Conservation (phyloP, 495 filamentous ascomycete species). For the Aspergillus asperescens region DNA sequence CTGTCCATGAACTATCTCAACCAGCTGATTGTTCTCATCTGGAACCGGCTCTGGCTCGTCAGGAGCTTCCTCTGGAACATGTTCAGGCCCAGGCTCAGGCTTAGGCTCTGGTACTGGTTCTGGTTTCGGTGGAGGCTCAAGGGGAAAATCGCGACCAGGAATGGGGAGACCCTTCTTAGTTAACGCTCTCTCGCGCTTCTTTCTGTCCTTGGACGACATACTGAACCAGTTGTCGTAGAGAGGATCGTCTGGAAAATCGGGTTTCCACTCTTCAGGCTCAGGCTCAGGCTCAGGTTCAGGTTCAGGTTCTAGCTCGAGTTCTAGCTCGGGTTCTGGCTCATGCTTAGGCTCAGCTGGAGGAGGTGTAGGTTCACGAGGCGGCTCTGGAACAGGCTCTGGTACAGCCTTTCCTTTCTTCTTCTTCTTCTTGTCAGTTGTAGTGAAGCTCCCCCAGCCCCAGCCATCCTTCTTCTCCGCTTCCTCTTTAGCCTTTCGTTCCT, state of each 20-base stretch:
- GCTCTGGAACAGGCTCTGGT: slow-evolving; percentile 25
- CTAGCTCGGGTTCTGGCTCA: slow-evolving; percentile 30
- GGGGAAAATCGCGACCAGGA: slow-evolving; percentile 31
- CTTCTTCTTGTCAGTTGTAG: slow-evolving; percentile 19
- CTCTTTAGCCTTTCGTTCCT: slow-evolving; percentile 21
- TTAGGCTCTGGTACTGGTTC: slow-evolving; percentile 15
- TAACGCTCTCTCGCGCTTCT: slow-evolving; percentile 36
- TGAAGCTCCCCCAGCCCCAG: slow-evolving; percentile 10
- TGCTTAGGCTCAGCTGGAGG: slow-evolving; percentile 26
- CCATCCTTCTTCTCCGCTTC: slow-evolving; percentile 18
- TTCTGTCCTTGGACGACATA: slow-evolving; percentile 37
- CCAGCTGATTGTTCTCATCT: slow-evolving; percentile 13
- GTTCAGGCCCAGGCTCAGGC: slow-evolving; percentile 21
- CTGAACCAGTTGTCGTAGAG: slow-evolving; percentile 34
- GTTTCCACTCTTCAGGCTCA: slow-evolving; percentile 25
- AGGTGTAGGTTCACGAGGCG: slow-evolving; percentile 25
- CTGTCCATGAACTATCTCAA: slow-evolving; percentile 20
- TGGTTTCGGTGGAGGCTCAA: slow-evolving; percentile 13
- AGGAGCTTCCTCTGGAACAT: slow-evolving; percentile 10
- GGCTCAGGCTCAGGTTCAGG: slow-evolving; percentile 27
- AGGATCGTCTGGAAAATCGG: slow-evolving; percentile 29
- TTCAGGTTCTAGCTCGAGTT: slow-evolving; percentile 24
- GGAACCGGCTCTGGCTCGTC: slow-evolving; percentile 11
- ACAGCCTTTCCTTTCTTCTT: slow-evolving; percentile 21
- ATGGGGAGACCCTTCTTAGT: slow-evolving; percentile 34